These are phyloP conservation scores for Flaveria floridana DNA, from an alignment of 140 eudicot species.

Conservation along the genomic window DNA sequence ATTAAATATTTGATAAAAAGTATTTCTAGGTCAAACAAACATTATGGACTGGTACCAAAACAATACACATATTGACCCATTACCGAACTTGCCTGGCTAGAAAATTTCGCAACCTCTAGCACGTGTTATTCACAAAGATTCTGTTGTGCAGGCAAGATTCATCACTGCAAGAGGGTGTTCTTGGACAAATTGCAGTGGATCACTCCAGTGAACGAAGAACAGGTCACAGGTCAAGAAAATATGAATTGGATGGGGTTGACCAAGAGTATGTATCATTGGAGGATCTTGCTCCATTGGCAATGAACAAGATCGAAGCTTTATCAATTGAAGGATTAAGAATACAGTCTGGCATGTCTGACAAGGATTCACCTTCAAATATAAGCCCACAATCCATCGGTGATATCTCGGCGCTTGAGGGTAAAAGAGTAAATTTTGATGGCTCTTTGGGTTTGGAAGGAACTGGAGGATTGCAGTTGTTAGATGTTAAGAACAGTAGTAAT, in stretches of 20 bases:
- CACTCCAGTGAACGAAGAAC: conserved; percentile 27
- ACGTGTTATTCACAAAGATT: neutral
- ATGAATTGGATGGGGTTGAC: conserved; percentile 33
- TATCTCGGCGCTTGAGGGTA: conserved; percentile 70
- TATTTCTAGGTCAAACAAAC: no score
- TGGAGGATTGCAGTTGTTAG: conserved; percentile 76
- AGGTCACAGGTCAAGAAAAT: conserved; percentile 39
- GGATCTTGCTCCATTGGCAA: conserved; percentile 92
- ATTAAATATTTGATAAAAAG: neutral
- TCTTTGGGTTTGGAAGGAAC: conserved; percentile 81
- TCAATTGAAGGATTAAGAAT: conserved; percentile 87
- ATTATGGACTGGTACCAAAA: neutral
- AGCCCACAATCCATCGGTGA: conserved; percentile 58
- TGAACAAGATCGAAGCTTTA: conserved; percentile 92
- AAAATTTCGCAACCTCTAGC: neutral
- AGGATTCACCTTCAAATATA: conserved; percentile 66
- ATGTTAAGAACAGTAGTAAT: conserved; percentile 50
- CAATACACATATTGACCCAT: neutral
- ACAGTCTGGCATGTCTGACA: conserved; percentile 85
- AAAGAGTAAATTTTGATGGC: conserved; percentile 47
- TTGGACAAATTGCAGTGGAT: conserved; percentile 32
- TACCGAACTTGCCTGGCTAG: neutral
- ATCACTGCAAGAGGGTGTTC: conserved; percentile 39
- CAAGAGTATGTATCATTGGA: conserved; percentile 75
- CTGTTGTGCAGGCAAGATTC: conserved; percentile 49